Conservation (phyloP, 2,329 filamentous ascomycete species). For the Colletotrichum filicis region DNA sequence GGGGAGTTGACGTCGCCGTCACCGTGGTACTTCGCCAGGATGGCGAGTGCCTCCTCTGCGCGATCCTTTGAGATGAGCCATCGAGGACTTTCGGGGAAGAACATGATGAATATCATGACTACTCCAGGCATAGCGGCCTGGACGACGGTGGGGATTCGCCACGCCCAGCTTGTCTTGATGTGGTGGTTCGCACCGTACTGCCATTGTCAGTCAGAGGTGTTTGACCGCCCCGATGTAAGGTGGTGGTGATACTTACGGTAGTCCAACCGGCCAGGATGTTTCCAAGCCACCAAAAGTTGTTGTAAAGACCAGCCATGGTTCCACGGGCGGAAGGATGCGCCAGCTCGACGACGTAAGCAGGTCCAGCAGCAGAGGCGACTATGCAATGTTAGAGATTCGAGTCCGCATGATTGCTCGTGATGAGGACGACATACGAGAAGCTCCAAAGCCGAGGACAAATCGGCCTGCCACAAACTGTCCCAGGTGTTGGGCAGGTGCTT, state of each 20-base stretch:
- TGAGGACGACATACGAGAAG: conserved; percentile 46
- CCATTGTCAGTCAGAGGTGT: too few species aligned
- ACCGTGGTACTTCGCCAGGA: conserved; percentile 69
- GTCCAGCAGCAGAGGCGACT: conserved; percentile 67
- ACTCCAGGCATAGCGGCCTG: conserved; percentile 55
- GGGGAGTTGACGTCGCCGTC: conserved; percentile 63
- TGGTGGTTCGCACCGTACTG: conserved; percentile 15
- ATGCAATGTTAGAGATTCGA: background rate
- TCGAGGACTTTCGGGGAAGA: conserved; percentile 77
- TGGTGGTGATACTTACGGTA: background rate
- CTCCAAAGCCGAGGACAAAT: conserved; percentile 63
- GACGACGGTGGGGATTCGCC: conserved; percentile 68
- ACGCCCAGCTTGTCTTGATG: conserved; percentile 55
- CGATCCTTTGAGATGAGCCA: conserved; percentile 77
- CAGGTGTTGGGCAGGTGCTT: conserved; percentile 51
- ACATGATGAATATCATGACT: conserved; percentile 68
- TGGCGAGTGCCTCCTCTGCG: conserved; percentile 63
- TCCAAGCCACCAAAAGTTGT: conserved; percentile 40
- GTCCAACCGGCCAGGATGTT: conserved; percentile 57
- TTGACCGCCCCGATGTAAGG: too few species aligned
- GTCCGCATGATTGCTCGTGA: background rate
- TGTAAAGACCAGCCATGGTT: conserved; percentile 58
- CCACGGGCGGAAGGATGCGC: conserved; percentile 72
- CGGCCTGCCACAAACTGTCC: conserved; percentile 53
- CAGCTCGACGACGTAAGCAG: conserved; percentile 71